Evolutionary conservation across 192 early-diverging fungal species (phyloP).

Genomic region (Endogone sp.): DNA sequence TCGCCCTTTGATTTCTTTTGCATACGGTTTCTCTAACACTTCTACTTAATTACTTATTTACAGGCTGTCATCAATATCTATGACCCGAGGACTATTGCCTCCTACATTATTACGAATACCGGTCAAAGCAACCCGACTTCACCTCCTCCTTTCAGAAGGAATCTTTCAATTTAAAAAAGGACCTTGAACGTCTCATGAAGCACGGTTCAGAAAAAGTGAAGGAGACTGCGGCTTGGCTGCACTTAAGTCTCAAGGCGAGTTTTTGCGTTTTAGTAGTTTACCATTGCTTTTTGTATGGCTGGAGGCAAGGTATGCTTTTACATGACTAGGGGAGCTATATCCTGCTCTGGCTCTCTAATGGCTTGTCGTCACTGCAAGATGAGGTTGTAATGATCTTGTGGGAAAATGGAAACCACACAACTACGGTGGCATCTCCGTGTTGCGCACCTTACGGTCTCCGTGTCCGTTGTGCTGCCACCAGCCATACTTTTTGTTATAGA

Average conservation of each 20-base stretch:
- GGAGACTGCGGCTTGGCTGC: slow-evolving; percentile 7
- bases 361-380: slow-evolving; percentile 9
- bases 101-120: slow-evolving; percentile 14
- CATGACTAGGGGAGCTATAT: no score
- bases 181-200: slow-evolving; percentile 1
- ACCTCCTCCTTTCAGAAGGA: slow-evolving; percentile 18
- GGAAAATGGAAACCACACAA: slow-evolving; percentile 22
- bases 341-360: slow-evolving; percentile 1
- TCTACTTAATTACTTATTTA: no score
- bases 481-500: slow-evolving; percentile 15
- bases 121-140: slow-evolving; percentile 19
- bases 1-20: no score
- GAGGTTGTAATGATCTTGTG: slow-evolving; percentile 7
- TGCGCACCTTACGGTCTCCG: slow-evolving; percentile 22
- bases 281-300: slow-evolving; percentile 2
- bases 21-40: no score
- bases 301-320: background rate
- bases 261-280: slow-evolving; percentile 1
- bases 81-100: slow-evolving; percentile 12
- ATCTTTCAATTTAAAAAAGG: slow-evolving; percentile 7
- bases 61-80: no score
- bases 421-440: slow-evolving; percentile 23
- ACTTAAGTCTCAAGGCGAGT: slow-evolving; percentile 3
- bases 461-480: slow-evolving; percentile 18
- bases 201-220: slow-evolving; percentile 10